A percentile compares a stretch with the other conserved stretches of the same genome.
These are phyloP conservation scores for Clitoria ternatea DNA, from an alignment of 306 rosid genomes.

Conservation along the genomic window DNA sequence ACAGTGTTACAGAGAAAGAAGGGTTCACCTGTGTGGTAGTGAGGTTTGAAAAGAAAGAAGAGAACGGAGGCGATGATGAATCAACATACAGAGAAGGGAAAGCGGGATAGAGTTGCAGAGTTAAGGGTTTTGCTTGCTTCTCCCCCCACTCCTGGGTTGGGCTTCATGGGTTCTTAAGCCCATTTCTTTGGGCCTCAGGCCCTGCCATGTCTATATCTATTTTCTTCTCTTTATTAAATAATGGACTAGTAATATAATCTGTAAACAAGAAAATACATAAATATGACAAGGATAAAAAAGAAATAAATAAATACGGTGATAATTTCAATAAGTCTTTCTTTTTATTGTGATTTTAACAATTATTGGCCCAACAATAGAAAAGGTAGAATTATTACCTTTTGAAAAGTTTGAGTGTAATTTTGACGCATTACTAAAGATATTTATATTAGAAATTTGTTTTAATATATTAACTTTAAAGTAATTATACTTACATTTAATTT, in stretches of 20 bases:
- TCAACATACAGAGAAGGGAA: conserved; percentile 17
- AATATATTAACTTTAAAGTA: too few species aligned
- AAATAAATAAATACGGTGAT: neutral
- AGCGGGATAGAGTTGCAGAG: neutral
- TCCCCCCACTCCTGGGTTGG: neutral
- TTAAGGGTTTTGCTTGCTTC: conserved; percentile 8
- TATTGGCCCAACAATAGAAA: too few species aligned
- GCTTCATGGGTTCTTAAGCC: neutral
- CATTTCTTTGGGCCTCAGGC: neutral
- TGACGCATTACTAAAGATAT: too few species aligned
- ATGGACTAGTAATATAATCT: too few species aligned
- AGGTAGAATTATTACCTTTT: too few species aligned
- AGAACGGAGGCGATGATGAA: conserved; percentile 1
- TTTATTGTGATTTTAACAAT: neutral
- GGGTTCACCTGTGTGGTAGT: neutral
- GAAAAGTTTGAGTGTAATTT: too few species aligned
- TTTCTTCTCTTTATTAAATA: too few species aligned
- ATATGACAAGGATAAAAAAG: too few species aligned
- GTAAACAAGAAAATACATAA: neutral
- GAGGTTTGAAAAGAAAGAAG: neutral
- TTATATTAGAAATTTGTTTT: too few species aligned
- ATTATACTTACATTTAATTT: too few species aligned
- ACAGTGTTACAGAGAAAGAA: neutral
- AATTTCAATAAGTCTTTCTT: too few species aligned
- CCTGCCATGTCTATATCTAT: too few species aligned